Conservation (phyloP, 257 asterid genomes). For the Misopates orontium region DNA sequence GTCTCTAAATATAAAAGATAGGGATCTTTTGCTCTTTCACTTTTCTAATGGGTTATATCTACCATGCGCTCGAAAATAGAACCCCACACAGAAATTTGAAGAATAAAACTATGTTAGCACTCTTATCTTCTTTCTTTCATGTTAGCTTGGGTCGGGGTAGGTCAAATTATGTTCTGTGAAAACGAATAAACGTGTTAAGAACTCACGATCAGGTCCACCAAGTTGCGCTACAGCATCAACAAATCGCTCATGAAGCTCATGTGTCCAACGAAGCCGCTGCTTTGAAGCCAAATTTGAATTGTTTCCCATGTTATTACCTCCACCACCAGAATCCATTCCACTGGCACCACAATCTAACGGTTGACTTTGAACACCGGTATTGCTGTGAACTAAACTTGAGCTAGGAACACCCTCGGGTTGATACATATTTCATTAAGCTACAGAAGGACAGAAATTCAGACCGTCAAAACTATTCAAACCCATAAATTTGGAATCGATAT, state of each 20-base stretch:
- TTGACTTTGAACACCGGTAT: constrained; percentile 33
- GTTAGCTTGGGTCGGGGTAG: background rate
- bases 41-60: background rate
- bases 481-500: background rate
- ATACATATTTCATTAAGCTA: constrained; percentile 36
- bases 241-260: constrained; percentile 87
- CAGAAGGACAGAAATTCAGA: constrained; percentile 16
- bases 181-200: constrained; percentile 20
- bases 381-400: constrained; percentile 37
- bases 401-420: constrained; percentile 33
- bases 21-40: background rate
- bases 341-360: constrained; percentile 34
- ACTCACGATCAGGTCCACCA: constrained; percentile 96
- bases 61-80: constrained; percentile 6
- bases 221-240: constrained; percentile 93
- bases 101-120: background rate
- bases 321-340: constrained; percentile 60
- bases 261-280: constrained; percentile 94
- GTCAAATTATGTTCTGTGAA: constrained; percentile 16
- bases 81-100: too few relatives aligned
- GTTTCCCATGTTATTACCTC: constrained; percentile 51
- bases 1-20: background rate
- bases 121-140: background rate
- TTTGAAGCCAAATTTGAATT: constrained; percentile 69
- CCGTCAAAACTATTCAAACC: constrained; percentile 16